These are phyloP conservation scores for Firmiana major DNA, from an alignment of 345 rosid species.

Conservation along the genomic window DNA sequence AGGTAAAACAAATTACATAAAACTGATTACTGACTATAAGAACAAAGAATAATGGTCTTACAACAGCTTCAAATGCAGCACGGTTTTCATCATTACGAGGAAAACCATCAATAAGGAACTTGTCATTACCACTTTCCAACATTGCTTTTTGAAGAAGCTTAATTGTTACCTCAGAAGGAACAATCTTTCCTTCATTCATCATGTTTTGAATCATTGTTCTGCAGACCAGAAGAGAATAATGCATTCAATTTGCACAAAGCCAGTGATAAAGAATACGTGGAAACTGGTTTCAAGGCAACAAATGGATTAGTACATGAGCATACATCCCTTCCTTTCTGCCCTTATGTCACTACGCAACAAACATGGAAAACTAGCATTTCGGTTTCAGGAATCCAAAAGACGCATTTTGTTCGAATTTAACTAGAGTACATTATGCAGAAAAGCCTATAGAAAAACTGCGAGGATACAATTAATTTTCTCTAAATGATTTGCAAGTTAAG, in stretches of 20 bases:
- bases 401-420: neutral
- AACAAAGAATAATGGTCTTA: constrained; percentile 28
- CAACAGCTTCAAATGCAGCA: constrained; percentile 60
- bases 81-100: constrained; percentile 85
- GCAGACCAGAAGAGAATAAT: constrained; percentile 9
- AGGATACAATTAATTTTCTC: neutral
- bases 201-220: constrained; percentile 65
- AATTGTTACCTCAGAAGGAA: constrained; percentile 81
- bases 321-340: no score
- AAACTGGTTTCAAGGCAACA: no score
- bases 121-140: constrained; percentile 51
- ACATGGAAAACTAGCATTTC: neutral
- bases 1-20: neutral
- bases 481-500: neutral
- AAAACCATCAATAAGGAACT: constrained; percentile 76
- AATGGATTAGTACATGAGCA: no score
- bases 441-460: neutral
- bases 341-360: neutral
- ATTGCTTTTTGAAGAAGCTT: constrained; percentile 74
- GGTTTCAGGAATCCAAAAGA: neutral
- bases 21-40: neutral
- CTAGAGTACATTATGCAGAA: neutral
- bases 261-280: neutral
- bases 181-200: constrained; percentile 73
- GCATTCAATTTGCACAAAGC: neutral